Evolutionary conservation across 331 rosid species (phyloP), one percentile per base, ranked within the genome.

Genomic region (Saraca asoca): DNA sequence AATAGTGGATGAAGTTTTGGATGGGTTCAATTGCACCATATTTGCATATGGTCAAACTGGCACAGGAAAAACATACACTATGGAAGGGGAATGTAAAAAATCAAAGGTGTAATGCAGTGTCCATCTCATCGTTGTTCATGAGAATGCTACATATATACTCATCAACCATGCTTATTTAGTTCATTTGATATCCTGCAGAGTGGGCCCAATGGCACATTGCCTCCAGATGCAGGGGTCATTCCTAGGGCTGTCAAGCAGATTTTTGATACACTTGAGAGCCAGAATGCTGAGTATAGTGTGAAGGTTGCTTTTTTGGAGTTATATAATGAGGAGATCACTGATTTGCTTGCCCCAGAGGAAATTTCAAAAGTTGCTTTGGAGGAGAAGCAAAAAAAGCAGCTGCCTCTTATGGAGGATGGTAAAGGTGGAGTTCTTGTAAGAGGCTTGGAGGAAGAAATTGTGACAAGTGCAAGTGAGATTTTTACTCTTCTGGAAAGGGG

Each of bases 11-110:
- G 98, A 92, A 78, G 98, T 89, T 13, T 58, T 92, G 17, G 98
- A 92, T 65, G 96, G 98, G 0, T 92, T 89, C 61, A 89, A 92
- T 64, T 92, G 98, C 65, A 92, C 98, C n/a, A 92, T 92, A 58
- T 89, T 92, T 64, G 98, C 96, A 0, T 87, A 92, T 58, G 98
- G 98, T 53, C 98, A 92, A 80, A 92, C 98, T 9, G 98, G 98
- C 46, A 92, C 96, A 0, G 96, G 98, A 11, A 92, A 91, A 78
- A 91, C 98, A 0, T 89, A 78, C 70, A 91, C 98, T 0, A 91
- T 91, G 98, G 98, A 91, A 83, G 98, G 98, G 16, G 97, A 91
- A 64, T 88, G 90, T 74, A 90, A 87, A 75, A 83, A 82, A 73
- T 55, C 97, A 5, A 90, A 85, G 97, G 97, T 90, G 73, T 15